A percentile compares a stretch with the other conserved stretches of the same genome.
Conservation (phyloP, 2,329 filamentous ascomycete species). For the Lizonia empirigonia region DNA sequence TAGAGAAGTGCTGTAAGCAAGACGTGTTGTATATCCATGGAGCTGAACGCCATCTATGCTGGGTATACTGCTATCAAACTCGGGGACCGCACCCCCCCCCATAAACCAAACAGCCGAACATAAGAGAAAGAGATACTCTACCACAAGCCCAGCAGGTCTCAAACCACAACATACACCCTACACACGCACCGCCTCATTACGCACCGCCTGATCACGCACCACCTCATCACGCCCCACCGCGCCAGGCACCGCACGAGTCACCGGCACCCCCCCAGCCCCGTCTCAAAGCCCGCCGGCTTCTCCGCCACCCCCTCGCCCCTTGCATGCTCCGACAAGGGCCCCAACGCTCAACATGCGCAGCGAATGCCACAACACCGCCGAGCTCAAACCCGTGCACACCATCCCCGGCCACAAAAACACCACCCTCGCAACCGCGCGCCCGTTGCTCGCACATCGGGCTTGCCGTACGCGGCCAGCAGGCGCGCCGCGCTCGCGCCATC, state of each 20-base stretch:
- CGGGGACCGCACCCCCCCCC: no score
- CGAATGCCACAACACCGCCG: slow-evolving; percentile 48
- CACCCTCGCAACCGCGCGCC: slow-evolving; percentile 56
- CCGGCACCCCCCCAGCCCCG: neutral
- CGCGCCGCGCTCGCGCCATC: slow-evolving; percentile 35
- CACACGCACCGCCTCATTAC: no score
- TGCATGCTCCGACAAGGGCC: slow-evolving; percentile 49
- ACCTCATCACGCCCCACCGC: neutral
- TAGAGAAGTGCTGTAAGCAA: no score
- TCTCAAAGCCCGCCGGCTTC: slow-evolving; percentile 2
- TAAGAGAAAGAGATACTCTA: no score
- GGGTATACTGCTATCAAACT: no score
- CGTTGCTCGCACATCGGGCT: slow-evolving; percentile 53
- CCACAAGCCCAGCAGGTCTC: no score
- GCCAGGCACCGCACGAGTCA: neutral
- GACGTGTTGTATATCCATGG: no score
- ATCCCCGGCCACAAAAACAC: slow-evolving; percentile 61
- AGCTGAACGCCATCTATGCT: no score
- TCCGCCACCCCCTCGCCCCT: slow-evolving; percentile 24
- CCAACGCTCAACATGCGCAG: slow-evolving; percentile 48
- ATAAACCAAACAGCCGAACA: no score
- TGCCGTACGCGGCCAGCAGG: slow-evolving; percentile 46
- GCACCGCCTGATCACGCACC: no score
- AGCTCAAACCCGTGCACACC: slow-evolving; percentile 55
- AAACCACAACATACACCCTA: no score